Conservation (phyloP, 1,284 basidiomycete genomes). For the Austroboletus novae-zelandiae region DNA sequence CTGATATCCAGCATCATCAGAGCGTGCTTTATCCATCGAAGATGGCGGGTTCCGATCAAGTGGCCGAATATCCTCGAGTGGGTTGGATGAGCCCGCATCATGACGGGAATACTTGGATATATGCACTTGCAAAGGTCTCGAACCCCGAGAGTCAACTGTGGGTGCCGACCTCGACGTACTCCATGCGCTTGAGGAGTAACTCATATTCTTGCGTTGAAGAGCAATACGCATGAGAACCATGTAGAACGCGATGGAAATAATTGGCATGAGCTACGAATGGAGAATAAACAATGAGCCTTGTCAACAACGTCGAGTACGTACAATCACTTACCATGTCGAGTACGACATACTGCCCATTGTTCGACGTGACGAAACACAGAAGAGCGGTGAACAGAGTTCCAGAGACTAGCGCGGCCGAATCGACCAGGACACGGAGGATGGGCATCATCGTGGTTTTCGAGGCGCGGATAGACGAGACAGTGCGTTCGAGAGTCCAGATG, state of each 20-base stretch:
- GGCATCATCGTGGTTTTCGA: constrained; percentile 10
- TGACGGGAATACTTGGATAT: no score
- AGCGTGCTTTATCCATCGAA: no score
- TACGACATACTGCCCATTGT: constrained; percentile 34
- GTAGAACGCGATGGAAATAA: background rate
- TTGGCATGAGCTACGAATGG: background rate
- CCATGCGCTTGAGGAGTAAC: background rate
- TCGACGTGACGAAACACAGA: constrained; percentile 30
- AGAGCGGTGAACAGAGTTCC: constrained; percentile 33
- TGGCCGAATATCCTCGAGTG: no score
- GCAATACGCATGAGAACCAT: background rate
- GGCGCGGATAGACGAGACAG: background rate
- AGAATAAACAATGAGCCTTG: no score
- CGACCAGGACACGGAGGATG: constrained; percentile 32
- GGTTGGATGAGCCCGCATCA: no score
- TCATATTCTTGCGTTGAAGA: background rate
- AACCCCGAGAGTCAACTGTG: no score
- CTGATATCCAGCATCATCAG: no score
- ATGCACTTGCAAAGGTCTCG: no score
- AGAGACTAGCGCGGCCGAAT: constrained; percentile 35
- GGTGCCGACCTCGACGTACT: background rate
- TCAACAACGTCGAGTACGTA: no score
- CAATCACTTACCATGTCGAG: constrained; percentile 31
- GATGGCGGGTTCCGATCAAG: no score
- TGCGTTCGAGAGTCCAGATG: constrained; percentile 14